Base-by-base conservation (phyloP, 2,329 filamentous ascomycete species). In the Fusarium sterilihyphosum region DNA sequence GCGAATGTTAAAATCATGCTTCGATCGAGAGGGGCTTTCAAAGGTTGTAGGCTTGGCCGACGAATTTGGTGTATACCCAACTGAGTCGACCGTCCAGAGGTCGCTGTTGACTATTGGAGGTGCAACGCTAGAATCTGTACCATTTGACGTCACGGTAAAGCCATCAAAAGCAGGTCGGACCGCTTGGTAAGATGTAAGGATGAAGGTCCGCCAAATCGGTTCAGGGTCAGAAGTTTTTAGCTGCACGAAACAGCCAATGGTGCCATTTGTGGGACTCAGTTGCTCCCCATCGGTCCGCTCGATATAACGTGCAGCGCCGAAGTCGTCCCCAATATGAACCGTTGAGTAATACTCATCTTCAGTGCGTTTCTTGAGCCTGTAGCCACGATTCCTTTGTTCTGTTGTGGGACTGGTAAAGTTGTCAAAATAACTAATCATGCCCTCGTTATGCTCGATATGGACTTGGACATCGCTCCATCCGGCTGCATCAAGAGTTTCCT, bases 361-460 rank as follows among this genome's bases (percentile, higher is more conserved):
- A 3, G 20, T 29, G 24, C 44, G 44, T 20, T 47, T 20, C 5
- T 47, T 29, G 6, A 47, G 44, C 12, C 5, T 8, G 24, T 29
- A 10, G 18, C 12, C 44, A 47, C 24, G 44, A 20, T 3, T 2
- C 6, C 0, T 20, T 29, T 47, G 44, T 3, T 47, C 24, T 26
- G 0, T 47, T 20, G 24, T 29, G 8, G 18, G 24, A 18, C 4
- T 29, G 6, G 44, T 14, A 2, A 10, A 0, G 24, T 10, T 47
- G 0, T 29, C 44, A 47, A 29, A 29, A 14, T 20, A 14, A 29
- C 18, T 24, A 29, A 10, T 2, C 24, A 47, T 47, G 18, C 24
- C 44, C 18, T 47, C 17, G 24, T 47, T 29, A 47, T 47, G 24
- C 24, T 47, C 44, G 8, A 47, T 29, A 47, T 47, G 44, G 12